Evolutionary conservation across 106 monocot species (phyloP), one percentile per base, ranked within the genome.

Genomic region (Phalaenopsis aphrodite): DNA sequence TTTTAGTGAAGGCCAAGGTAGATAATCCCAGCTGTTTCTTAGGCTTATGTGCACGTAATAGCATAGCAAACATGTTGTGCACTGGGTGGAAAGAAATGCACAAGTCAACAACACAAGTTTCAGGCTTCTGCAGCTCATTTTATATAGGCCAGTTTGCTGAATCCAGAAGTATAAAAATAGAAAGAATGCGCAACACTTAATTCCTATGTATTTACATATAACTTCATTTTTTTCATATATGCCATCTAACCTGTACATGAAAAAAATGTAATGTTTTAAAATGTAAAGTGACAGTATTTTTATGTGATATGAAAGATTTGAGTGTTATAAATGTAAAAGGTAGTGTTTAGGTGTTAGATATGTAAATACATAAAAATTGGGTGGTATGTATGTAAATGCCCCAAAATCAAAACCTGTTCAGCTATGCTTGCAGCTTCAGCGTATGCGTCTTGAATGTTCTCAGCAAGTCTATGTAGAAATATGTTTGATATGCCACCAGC

Each of bases 381-480:
- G 30, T 30, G 30, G 30, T 30, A 30, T 30, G 30, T 30, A 30
- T 30, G 30, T 30, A 30, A 30, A 30, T 30, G 30, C 30, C 30
- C 30, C 30, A 30, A 30, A 37, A 80, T n/a, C 1, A 76, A 76
- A 55, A 99, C 99, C 95, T 99, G 99, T 81, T 99, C 99, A 78
- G 99, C 99, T 74, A 99, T 94, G 84, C 99, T 93, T 74, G 99
- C 99, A 55, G 99, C 99, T 84, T 99, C 99, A 86, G 99, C 95
- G 93, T 99, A 99, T 75, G 99, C 99, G 88, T 99, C 99, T 88
- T 99, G 99, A 88, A 99, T 99, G 82, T 91, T 99, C 87, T 99
- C 99, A 75, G 99, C 99, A 82, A 99, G 90, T 66, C 99, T 89
- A 47, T 99, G 99, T 78, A 99, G 91, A 85, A 99, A 99, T 66